Evolutionary conservation across 2,329 filamentous ascomycete species (phyloP), one percentile per base, ranked within the genome.

Genomic region (Metarhizium anisopliae): DNA sequence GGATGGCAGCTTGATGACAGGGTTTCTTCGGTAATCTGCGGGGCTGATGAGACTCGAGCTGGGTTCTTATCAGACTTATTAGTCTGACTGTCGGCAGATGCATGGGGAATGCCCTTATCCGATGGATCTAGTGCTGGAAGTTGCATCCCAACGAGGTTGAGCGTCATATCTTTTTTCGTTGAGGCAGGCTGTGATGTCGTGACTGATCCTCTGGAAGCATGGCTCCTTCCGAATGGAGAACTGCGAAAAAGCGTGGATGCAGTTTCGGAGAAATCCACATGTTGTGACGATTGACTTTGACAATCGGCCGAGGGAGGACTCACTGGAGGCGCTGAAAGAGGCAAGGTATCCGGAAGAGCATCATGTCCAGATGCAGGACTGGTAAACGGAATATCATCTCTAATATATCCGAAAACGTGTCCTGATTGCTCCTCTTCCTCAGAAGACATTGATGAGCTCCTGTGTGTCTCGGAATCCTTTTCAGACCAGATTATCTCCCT

Each of bases 211-310:
- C 32, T 58, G 11, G 51, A 55, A 10, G 47, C n/a, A 36, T 61
- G 52, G 25, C 53, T 52, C 4, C 43, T 14, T 7, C 32, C 38
- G 45, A 61, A 53, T 4, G 68, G 67, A 4, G 69, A 71, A 43
- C 69, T 72, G 20, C 69, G 64, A 30, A 57, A 56, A 29, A 59
- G 45, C 2, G 69, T 70, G 2, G 69, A 69, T 11, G 68, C 68
- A n/a, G 69, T 71, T 52, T 71, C 69, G 0, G 69, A 71, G 20
- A 71, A 67, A 42, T 71, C 69, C 5, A 70, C 50, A 20, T 53
- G 57, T 35, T 38, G 13, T 25, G 45, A 18, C 20, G 16, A 3
- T 35, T 47, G 50, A 6, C 35, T 20, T 47, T 51, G 45, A 18
- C 30, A 13, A 30, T 42, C 47, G n/a, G 55, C 50, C 16, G 54